A percentile compares a stretch with the other conserved stretches of the same genome.
Evolutionary conservation across 768 basidiomycete species (phyloP).

Genomic region (Amanita subjunquillea): DNA sequence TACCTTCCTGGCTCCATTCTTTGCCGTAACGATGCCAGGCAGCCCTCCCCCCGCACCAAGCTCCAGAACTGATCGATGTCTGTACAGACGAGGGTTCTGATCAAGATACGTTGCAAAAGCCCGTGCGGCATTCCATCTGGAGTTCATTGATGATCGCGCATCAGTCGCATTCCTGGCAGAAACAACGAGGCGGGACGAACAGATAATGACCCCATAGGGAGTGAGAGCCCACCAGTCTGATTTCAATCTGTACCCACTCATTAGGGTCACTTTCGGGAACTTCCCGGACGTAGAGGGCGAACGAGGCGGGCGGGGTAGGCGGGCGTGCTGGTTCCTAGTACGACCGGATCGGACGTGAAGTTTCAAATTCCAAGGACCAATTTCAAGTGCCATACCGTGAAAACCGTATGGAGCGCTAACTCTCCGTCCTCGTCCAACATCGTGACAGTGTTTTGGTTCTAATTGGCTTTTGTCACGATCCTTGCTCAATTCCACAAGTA

Average conservation of each 20-base stretch:
- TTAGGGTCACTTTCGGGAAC: slow-evolving; percentile 7
- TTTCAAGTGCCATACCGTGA: too few relatives aligned
- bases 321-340: slow-evolving; percentile 24
- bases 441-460: too few relatives aligned
- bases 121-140: slow-evolving; percentile 75
- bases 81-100: slow-evolving; percentile 35
- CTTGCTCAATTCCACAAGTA: too few relatives aligned
- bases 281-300: slow-evolving; percentile 37
- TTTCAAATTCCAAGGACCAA: too few relatives aligned
- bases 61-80: slow-evolving; percentile 53
- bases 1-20: slow-evolving; percentile 63
- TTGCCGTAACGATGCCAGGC: slow-evolving; percentile 67
- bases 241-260: slow-evolving; percentile 36
- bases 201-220: slow-evolving; percentile 77
- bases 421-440: too few relatives aligned
- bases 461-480: too few relatives aligned
- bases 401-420: too few relatives aligned
- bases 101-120: slow-evolving; percentile 67
- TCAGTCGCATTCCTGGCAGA: neutral
- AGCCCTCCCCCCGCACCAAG: slow-evolving; percentile 91
- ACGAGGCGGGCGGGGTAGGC: slow-evolving; percentile 54
- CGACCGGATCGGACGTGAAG: too few relatives aligned
- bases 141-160: neutral
- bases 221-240: slow-evolving; percentile 70
- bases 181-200: slow-evolving; percentile 27